These are phyloP conservation scores for Murraya paniculata DNA, from an alignment of 345 rosid genomes.

Conservation along the genomic window DNA sequence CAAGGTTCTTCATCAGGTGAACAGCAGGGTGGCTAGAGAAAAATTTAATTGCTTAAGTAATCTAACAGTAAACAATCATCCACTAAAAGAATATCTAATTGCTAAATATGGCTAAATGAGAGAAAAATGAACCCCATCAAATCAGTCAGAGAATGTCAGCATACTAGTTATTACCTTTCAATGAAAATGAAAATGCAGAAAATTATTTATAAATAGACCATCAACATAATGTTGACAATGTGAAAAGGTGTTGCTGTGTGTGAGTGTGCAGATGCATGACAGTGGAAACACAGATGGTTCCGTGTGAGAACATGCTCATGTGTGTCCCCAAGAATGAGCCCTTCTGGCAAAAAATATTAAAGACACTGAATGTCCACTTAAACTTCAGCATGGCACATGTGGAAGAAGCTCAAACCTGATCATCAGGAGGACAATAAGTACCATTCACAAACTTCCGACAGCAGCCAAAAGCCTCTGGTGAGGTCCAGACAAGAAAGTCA, in stretches of 20 bases:
- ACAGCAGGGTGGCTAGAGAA: constrained; percentile 88
- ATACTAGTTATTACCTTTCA: neutral
- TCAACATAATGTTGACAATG: neutral
- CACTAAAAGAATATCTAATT: neutral
- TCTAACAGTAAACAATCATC: neutral
- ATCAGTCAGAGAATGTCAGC: neutral
- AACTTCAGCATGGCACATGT: constrained; percentile 7
- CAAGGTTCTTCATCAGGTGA: constrained; percentile 67
- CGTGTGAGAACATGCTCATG: neutral
- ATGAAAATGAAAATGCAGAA: neutral
- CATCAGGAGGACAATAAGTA: constrained; percentile 91
- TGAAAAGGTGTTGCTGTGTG: neutral
- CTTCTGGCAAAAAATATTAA: constrained; percentile 4
- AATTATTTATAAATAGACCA: neutral
- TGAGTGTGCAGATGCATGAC: neutral
- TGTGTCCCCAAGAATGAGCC: neutral
- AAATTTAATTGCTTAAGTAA: constrained; percentile 2
- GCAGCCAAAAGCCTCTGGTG: constrained; percentile 96
- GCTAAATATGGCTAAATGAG: neutral
- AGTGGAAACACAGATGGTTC: neutral
- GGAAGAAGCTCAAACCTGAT: constrained; percentile 64
- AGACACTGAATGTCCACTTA: neutral
- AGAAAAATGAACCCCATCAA: neutral
- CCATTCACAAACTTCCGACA: constrained; percentile 80
- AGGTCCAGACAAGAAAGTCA: constrained; percentile 90